A percentile compares a stretch with the other conserved stretches of the same genome.
phyloP scores from a whole-genome alignment of 2,329 filamentous ascomycete genomes.

The Tolypocladium nubicola region DNA sequence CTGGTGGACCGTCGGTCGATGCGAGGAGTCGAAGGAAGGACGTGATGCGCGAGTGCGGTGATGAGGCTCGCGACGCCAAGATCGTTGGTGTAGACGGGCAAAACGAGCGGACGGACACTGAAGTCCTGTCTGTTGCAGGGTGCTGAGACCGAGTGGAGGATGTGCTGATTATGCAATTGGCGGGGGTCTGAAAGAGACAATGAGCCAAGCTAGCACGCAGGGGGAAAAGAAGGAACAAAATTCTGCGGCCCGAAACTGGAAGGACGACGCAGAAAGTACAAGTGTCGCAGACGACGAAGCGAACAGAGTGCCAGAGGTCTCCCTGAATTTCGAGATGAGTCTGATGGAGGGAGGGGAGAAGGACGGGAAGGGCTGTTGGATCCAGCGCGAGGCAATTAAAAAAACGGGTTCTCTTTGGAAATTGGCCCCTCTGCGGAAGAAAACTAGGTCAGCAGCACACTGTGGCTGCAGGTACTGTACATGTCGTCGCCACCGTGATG shows the following conservation, averaged over 20 bases:
- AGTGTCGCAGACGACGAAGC: constrained; percentile 1
- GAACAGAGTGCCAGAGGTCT: background rate
- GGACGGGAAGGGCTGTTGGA: background rate
- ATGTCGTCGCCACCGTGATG: background rate
- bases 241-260: constrained; percentile 3
- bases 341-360: background rate
- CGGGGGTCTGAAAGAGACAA: constrained; percentile 13
- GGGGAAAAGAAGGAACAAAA: constrained; percentile 14
- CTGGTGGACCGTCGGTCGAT: background rate
- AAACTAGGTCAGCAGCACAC: constrained; percentile 6
- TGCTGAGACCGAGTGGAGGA: constrained; percentile 7
- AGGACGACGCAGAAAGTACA: constrained; percentile 7
- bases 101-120: constrained; percentile 29
- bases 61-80: constrained; percentile 15
- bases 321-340: background rate
- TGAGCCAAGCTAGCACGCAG: constrained; percentile 4
- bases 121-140: constrained; percentile 13
- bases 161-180: constrained; percentile 23
- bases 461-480: background rate
- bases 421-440: constrained; percentile 11
- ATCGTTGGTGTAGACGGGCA: constrained; percentile 18
- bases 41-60: constrained; percentile 4
- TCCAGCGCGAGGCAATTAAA: constrained; percentile 20
- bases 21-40: background rate
- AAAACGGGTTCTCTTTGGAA: constrained; percentile 12